Conservation (phyloP, 306 rosid genomes). For the Geum urbanum region DNA sequence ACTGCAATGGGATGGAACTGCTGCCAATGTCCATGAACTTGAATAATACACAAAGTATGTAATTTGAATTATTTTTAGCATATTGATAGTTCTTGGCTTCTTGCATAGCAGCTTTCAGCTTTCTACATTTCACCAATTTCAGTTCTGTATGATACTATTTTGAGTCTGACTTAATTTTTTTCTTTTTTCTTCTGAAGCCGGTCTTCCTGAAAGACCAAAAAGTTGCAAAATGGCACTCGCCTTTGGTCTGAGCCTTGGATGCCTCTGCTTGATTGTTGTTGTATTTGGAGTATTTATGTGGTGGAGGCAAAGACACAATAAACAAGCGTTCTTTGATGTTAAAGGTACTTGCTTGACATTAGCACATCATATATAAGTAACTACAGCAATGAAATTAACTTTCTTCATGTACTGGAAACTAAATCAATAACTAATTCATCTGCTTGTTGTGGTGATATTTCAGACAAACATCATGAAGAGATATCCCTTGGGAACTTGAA, state of each 20-base stretch:
- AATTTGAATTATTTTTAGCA: not conserved
- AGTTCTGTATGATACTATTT: not conserved
- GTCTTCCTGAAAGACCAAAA: conserved; percentile 47
- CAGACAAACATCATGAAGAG: conserved; percentile 77
- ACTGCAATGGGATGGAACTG: conserved; percentile 65
- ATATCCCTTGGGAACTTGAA: conserved; percentile 85
- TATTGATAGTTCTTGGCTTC: conserved; percentile 1
- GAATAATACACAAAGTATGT: conserved; percentile 57
- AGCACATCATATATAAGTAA: not conserved
- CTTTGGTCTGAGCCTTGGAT: conserved; percentile 81
- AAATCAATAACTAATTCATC: not conserved
- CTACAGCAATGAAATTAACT: not conserved
- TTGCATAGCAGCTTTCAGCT: not conserved
- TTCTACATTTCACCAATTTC: not conserved
- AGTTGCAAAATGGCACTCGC: conserved; percentile 73
- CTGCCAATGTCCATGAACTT: conserved; percentile 95
- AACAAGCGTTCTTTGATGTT: conserved; percentile 75
- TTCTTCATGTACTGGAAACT: not conserved
- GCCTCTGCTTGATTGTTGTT: conserved; percentile 69
- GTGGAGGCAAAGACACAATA: conserved; percentile 76
- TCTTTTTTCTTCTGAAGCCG: conserved; percentile 47
- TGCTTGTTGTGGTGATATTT: conserved; percentile 16
- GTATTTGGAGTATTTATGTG: conserved; percentile 72
- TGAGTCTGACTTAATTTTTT: conserved; percentile 28
- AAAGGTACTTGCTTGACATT: conserved; percentile 46